Evolutionary conservation across 176 grass and related monocot species (phyloP), one percentile per base, ranked within the genome.

Genomic region (Oryza officinalis): DNA sequence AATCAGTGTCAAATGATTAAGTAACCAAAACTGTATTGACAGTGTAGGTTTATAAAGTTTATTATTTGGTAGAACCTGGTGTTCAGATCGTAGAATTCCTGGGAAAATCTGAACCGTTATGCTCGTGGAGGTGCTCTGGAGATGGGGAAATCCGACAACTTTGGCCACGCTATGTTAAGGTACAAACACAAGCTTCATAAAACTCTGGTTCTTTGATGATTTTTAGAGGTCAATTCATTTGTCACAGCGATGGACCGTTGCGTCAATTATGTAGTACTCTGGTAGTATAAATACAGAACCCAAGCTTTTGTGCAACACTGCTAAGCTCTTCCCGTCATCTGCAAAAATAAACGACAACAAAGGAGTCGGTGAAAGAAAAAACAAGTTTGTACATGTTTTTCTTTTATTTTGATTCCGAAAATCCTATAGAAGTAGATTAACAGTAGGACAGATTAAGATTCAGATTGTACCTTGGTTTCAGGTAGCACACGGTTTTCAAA

Each of bases 221-320:
- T 35, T n/a, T 30, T 30, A 30, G 28, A 4, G 32, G 35, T 37
- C 35, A 7, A 7, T 15, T 5, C 14, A 49, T 49, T 15, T 49
- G 13, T 49, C 46, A 15, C 4, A 17, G 46, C 17, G 46, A 49
- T 49, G 46, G 2, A 37, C 35, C 35, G 35, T 37, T 37, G 95
- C 96, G 89, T 98, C 93, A 43, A 92, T 91, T 10, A 95, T 95
- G 83, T 98, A 93, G 83, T 98, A 93, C 89, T 98, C 96, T 12
- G 96, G 92, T 74, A 98, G 85, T 50, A 98, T 73, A 91, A 98
- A 98, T 38, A 98, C 89, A 65, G 90, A 89, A 98, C 72, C 96
- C 89, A 64, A 98, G 73, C 57, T 37, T 37, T 37, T 98, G 85
- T 23, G 96, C 92, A 84, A 95, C 87, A 83, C 89, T 98, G 72